phyloP scores from a whole-genome alignment of 768 basidiomycete genomes.

The Galerina marginata region DNA sequence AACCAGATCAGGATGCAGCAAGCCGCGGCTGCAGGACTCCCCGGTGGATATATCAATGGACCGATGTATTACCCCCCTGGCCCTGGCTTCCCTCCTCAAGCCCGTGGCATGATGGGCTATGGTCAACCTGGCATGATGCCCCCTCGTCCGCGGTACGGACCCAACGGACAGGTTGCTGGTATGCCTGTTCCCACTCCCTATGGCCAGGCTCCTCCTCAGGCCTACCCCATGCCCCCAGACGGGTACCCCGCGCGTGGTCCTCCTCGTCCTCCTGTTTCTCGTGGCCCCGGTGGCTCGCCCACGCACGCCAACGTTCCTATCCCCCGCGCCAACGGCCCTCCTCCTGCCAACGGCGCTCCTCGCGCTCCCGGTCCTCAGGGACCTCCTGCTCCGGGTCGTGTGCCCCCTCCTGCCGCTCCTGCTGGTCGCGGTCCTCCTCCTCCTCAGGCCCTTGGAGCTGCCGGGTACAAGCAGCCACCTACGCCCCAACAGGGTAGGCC shows the following conservation, averaged over 20 bases:
- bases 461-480: conserved; percentile 41
- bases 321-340: conserved; percentile 69
- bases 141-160: conserved; percentile 84
- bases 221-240: conserved; percentile 63
- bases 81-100: conserved; percentile 81
- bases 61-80: conserved; percentile 90
- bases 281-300: conserved; percentile 75
- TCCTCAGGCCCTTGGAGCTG: conserved; percentile 27
- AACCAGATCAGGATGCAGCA: conserved; percentile 97
- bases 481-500: conserved; percentile 42
- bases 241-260: conserved; percentile 66
- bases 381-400: conserved; percentile 46
- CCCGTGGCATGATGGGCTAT: conserved; percentile 82
- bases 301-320: conserved; percentile 64
- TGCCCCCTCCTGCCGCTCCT: conserved; percentile 40
- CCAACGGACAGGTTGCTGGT: conserved; percentile 73
- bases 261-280: conserved; percentile 66
- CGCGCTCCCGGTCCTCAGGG: conserved; percentile 56
- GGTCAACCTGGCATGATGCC: conserved; percentile 87
- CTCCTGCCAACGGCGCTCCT: conserved; percentile 58
- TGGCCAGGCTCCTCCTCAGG: conserved; percentile 73
- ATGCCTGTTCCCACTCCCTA: conserved; percentile 81
- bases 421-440: conserved; percentile 35
- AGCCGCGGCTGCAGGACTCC: conserved; percentile 85
- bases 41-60: conserved; percentile 81